phyloP scores from a whole-genome alignment of 2,329 filamentous ascomycete genomes.

The Curvularia sp. region DNA sequence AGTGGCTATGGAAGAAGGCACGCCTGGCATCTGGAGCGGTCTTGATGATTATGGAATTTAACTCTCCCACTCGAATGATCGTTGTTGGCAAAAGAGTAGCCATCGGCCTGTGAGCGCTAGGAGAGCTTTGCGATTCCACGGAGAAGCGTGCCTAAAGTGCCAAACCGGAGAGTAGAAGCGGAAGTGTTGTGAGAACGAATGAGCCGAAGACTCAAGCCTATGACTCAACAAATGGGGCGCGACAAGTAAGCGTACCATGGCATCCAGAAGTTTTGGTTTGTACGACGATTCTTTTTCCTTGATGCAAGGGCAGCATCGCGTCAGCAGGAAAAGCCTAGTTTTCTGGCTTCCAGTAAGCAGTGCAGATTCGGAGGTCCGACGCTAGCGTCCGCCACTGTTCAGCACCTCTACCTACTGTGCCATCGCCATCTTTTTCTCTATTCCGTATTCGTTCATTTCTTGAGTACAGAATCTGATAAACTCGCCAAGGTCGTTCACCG shows the following conservation, averaged over 20 bases:
- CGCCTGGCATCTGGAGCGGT: no score
- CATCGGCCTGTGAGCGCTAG: no score
- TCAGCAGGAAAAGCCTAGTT: neutral
- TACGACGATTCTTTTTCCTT: neutral
- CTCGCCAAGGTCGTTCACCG: no score
- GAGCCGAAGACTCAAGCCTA: neutral
- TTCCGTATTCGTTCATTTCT: neutral
- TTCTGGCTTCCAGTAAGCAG: neutral
- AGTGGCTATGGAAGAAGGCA: no score
- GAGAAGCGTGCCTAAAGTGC: neutral
- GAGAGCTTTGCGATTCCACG: no score
- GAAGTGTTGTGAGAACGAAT: neutral
- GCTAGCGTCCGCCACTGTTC: constrained; percentile 1
- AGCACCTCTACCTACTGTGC: neutral
- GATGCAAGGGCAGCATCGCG: neutral
- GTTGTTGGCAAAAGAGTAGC: no score
- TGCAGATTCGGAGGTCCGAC: neutral
- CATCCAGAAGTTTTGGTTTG: neutral
- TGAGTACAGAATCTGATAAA: rapidly evolving
- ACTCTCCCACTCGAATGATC: neutral
- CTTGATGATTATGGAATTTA: neutral
- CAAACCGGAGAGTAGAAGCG: neutral
- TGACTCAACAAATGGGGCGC: neutral
- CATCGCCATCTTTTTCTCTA: neutral
- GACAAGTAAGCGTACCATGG: neutral